phyloP scores from a whole-genome alignment of 2,329 filamentous ascomycete species.

The Geosmithia putterillii region DNA sequence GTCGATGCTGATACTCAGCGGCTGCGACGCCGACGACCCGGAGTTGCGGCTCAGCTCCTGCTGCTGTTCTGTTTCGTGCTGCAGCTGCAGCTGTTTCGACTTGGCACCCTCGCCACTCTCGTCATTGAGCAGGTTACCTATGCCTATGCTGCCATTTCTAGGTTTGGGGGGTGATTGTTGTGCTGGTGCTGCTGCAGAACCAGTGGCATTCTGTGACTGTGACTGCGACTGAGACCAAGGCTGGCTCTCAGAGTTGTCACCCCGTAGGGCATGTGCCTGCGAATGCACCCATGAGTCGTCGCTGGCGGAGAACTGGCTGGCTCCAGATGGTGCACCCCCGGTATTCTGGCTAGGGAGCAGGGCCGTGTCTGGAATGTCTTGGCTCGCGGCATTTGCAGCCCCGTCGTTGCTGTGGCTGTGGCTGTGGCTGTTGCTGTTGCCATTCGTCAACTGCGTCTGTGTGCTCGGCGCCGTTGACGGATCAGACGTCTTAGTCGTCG shows the following conservation, averaged over 20 bases:
- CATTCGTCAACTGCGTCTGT: constrained; percentile 58
- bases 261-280: constrained; percentile 37
- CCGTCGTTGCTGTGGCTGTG: constrained; percentile 12
- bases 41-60: constrained; percentile 12
- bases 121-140: constrained; percentile 27
- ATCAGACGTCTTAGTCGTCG: constrained; percentile 82
- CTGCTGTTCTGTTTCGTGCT: constrained; percentile 10
- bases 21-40: constrained; percentile 28
- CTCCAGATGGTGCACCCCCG: too few relatives aligned
- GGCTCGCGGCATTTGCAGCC: constrained; percentile 8
- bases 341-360: constrained; percentile 17
- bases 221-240: constrained; percentile 21
- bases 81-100: neutral
- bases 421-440: constrained; percentile 35
- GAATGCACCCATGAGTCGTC: constrained; percentile 46
- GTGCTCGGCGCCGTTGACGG: constrained; percentile 34
- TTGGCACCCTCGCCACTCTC: constrained; percentile 14
- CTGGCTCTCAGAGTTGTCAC: constrained; percentile 17
- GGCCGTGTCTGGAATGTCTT: constrained; percentile 40
- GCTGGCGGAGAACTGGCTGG: constrained; percentile 30
- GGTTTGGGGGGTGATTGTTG: neutral
- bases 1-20: constrained; percentile 29
- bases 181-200: neutral
- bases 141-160: constrained; percentile 7
- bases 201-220: neutral